Evolutionary conservation across 169 alveolate species (phyloP).

Genomic region (Babesia sp.): DNA sequence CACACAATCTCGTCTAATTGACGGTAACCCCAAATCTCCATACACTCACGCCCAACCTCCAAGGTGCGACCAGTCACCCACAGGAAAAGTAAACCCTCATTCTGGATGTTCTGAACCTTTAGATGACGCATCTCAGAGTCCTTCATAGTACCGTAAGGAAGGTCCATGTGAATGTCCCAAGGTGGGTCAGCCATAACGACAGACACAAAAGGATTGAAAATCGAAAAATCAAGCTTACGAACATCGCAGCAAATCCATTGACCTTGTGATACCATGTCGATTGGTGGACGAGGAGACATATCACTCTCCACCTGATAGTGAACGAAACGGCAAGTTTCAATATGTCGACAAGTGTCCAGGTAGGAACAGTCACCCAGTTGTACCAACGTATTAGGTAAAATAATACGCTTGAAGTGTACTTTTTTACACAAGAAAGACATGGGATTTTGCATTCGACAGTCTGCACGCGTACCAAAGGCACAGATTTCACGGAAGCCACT

Average conservation of each 20-base stretch:
- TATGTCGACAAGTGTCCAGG: slow-evolving; percentile 92
- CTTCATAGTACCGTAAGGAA: slow-evolving; percentile 91
- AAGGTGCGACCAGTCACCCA: slow-evolving; percentile 97
- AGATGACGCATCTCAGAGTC: slow-evolving; percentile 91
- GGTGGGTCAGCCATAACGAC: slow-evolving; percentile 97
- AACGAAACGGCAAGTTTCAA: slow-evolving; percentile 88
- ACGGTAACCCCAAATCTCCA: slow-evolving; percentile 92
- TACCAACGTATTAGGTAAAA: slow-evolving; percentile 67
- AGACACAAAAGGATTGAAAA: slow-evolving; percentile 86
- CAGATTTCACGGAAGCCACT: slow-evolving; percentile 72
- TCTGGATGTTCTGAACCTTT: slow-evolving; percentile 86
- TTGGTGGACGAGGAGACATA: slow-evolving; percentile 49
- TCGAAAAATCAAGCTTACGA: slow-evolving; percentile 85
- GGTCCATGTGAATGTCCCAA: slow-evolving; percentile 96
- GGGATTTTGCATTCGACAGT: slow-evolving; percentile 64
- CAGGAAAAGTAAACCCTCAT: slow-evolving; percentile 90
- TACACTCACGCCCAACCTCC: slow-evolving; percentile 90
- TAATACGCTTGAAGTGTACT: slow-evolving; percentile 69
- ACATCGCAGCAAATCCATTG: slow-evolving; percentile 87
- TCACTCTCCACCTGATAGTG: slow-evolving; percentile 83
- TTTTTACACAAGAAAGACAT: slow-evolving; percentile 39
- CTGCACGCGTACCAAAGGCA: slow-evolving; percentile 66
- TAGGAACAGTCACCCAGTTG: slow-evolving; percentile 91
- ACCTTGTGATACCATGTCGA: slow-evolving; percentile 31
- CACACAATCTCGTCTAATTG: slow-evolving; percentile 94